Evolutionary conservation across 768 basidiomycete species (phyloP).

Genomic region (Rhodotorula taiwanensis): DNA sequence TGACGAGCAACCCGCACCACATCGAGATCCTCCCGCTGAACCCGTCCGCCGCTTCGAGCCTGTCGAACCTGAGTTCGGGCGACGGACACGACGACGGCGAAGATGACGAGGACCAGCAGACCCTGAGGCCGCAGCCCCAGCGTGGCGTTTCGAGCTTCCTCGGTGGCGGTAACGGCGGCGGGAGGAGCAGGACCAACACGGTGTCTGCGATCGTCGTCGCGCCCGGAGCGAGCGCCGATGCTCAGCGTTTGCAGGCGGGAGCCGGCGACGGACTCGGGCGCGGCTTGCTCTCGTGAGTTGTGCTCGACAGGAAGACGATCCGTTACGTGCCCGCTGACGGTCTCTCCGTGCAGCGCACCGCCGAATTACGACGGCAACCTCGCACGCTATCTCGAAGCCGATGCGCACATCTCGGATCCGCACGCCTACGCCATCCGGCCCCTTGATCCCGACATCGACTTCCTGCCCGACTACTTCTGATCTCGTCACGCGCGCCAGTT

Average conservation of each 20-base stretch:
- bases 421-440: background rate
- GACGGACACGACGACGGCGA: background rate
- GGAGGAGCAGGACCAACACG: constrained; percentile 16
- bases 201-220: background rate
- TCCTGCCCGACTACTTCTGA: constrained; percentile 3
- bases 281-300: constrained; percentile 19
- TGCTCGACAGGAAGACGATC: background rate
- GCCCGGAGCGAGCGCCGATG: constrained; percentile 1
- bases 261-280: constrained; percentile 16
- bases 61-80: background rate
- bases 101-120: background rate
- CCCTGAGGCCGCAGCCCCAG: background rate
- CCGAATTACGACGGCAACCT: constrained; percentile 23
- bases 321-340: background rate
- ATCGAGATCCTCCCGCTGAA: background rate
- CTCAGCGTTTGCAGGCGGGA: constrained; percentile 11
- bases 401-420: background rate
- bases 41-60: constrained; percentile 12
- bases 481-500: background rate
- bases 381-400: constrained; percentile 2
- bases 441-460: background rate
- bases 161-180: background rate
- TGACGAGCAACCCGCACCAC: background rate
- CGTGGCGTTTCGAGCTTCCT: background rate
- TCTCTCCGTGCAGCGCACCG: constrained; percentile 1